Evolutionary conservation across 2,329 filamentous ascomycete genomes (phyloP).

Genomic region (Penicillium thymicola): DNA sequence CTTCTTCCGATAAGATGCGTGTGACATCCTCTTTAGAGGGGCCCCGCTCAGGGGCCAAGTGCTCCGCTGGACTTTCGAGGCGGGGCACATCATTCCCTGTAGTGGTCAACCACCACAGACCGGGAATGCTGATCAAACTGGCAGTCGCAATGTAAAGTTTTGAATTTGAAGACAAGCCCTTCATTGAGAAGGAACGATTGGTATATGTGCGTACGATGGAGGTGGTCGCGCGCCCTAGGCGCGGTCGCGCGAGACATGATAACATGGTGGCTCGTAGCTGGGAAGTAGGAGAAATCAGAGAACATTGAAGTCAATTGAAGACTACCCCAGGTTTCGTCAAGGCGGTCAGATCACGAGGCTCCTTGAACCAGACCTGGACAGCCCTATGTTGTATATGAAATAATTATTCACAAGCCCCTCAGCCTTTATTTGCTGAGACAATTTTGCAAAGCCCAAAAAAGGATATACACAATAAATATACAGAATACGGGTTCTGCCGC

Average conservation of each 20-base stretch:
- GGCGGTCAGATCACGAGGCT: background rate
- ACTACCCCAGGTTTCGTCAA: background rate
- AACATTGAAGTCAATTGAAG: background rate
- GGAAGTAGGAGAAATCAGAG: background rate
- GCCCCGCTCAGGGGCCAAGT: conserved; percentile 7
- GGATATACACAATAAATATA: too few relatives aligned
- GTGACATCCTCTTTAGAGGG: conserved; percentile 23
- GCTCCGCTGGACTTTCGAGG: conserved; percentile 12
- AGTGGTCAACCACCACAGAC: conserved; percentile 19
- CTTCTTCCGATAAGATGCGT: conserved; percentile 19
- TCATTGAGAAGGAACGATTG: conserved; percentile 13
- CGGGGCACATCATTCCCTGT: conserved; percentile 16
- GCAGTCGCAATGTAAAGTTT: conserved; percentile 12
- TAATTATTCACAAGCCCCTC: too few relatives aligned
- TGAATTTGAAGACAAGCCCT: conserved; percentile 5
- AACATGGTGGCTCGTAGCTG: background rate
- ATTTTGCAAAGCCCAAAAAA: too few relatives aligned
- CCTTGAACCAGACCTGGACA: background rate
- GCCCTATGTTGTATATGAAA: background rate
- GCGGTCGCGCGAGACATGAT: background rate
- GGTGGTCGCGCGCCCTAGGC: conserved; percentile 4
- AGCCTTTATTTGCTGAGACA: too few relatives aligned
- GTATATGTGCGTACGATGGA: conserved; percentile 2
- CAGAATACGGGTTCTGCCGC: too few relatives aligned
- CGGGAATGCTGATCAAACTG: conserved; percentile 13